Base-by-base conservation (phyloP, 805 yeast genomes). In the Metschnikowia baotianmanensis region DNA sequence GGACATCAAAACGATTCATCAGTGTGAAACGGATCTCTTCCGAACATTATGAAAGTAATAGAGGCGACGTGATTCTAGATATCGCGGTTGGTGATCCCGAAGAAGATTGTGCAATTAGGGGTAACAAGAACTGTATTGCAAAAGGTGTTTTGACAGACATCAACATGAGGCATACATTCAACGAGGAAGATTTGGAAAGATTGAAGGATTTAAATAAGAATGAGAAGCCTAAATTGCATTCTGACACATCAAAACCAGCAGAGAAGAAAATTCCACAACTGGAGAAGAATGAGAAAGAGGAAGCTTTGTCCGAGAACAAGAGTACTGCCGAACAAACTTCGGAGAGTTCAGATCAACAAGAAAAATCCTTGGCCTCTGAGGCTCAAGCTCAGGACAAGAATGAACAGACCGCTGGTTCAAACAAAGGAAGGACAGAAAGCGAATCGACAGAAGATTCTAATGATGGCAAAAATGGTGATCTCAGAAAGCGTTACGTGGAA, bases 1-100 rank as follows among this genome's bases (percentile, higher is more conserved):
- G 79, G 79, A 47, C 65, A 25, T 52, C 57, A 34, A 59, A 61
- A 35, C 66, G 69, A 28, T 77, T 52, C 51, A 48, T 79, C 15
- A 64, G 53, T 56, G 56, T 44, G 56, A 69, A 46, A 50, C 50
- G 13, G 47, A 62, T 42, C 51, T 50, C 38, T 39, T 53, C 37
- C 48, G 50, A 33, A 52, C 52, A 21, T 46, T 62, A 42, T 33
- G 47, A 36, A 43, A 41, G 31, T 34, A 30, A 46, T 37, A 38
- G 57, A 43, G 56, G 47, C 35, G 38, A 34, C 26, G 76, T 72
- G 9, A 61, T 77, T 20, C 57, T 70, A 6, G 71, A 66, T 42
- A 50, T 67, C 12, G 67, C 74, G 2, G 58, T 76, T 10, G 62
- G 68, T 6, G 54, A 57, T 27, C 64, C 67, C 5, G 50, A 57